phyloP scores from a whole-genome alignment of 176 grass and related monocot genomes.

The Carex scoparia region DNA sequence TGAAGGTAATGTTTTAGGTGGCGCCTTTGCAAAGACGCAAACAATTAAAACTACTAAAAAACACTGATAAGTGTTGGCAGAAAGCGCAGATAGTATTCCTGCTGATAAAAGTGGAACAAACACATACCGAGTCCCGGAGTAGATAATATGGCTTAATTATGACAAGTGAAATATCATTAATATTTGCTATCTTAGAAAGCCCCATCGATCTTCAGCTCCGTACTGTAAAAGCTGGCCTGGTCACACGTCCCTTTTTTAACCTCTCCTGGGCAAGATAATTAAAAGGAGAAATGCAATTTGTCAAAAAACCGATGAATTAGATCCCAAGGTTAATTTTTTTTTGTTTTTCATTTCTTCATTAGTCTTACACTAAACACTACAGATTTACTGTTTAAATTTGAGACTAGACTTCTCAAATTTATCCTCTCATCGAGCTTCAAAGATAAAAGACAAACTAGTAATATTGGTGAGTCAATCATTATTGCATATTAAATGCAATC shows the following conservation, averaged over 20 bases:
- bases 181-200: constrained; percentile 2
- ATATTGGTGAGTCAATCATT: neutral
- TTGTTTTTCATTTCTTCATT: neutral
- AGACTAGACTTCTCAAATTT: neutral
- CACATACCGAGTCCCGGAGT: neutral
- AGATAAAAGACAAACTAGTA: neutral
- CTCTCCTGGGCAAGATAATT: neutral
- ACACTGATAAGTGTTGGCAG: neutral
- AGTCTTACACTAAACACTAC: neutral
- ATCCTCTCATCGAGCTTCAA: neutral
- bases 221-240: neutral
- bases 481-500: neutral
- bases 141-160: constrained; percentile 22
- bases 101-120: constrained; percentile 12
- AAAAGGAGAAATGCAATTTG: neutral
- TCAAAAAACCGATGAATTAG: neutral
- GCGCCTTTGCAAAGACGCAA: neutral
- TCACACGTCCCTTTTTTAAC: neutral
- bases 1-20: neutral
- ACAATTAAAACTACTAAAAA: constrained; percentile 9
- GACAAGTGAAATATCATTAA: neutral
- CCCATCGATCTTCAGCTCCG: constrained; percentile 18
- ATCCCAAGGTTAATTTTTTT: neutral
- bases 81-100: neutral
- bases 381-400: neutral